Base-by-base conservation (phyloP, 352 stramenopile genomes). In the Phytopythium vexans region DNA sequence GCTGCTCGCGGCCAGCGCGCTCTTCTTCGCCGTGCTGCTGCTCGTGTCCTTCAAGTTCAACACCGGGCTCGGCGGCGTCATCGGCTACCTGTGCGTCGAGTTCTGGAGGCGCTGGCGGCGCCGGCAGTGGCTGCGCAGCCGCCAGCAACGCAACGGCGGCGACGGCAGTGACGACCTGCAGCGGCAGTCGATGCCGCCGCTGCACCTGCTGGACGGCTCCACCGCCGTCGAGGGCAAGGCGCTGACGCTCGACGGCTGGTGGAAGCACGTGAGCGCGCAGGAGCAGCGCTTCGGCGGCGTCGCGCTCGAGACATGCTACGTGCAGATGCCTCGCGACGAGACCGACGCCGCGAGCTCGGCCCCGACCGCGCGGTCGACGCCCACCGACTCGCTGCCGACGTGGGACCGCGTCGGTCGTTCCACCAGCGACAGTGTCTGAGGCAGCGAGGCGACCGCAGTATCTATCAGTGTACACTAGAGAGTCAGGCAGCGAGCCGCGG, bases 221-320 rank as follows among this genome's bases (percentile, higher is more conserved):
- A n/a, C n/a, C n/a, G n/a, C n/a, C n/a, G n/a, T n/a, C n/a, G n/a
- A n/a, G n/a, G n/a, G n/a, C 40, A 44, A 64, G 45, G 50, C 63
- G 3, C 60, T 76, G 16, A 72, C 67, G 51, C 57, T 76, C 12
- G 60, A 72, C 31, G 64, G 58, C 38, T 76, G 67, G 67, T 57
- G 60, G n/a, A 51, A 58, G 11, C 54, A 64, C 16, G 57, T 58
- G 21, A 36, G 57, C 31, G 54, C 62, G 14, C 52, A 63, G 34
- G 42, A 41, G 40, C 52, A 52, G 8, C 36, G 54, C 16, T 49
- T 65, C n/a, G 52, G 47, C 0, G 43, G 56, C 27, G 8, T 64
- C 11, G 67, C 70, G 50, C 54, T 76, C 52, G 62, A 64, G 49
- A 52, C 41, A 31, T 76, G 67, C 44, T 64, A 62, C 62, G 27